Evolutionary conservation across 169 alveolate species (phyloP).

Genomic region (Nephromyces sp.): DNA sequence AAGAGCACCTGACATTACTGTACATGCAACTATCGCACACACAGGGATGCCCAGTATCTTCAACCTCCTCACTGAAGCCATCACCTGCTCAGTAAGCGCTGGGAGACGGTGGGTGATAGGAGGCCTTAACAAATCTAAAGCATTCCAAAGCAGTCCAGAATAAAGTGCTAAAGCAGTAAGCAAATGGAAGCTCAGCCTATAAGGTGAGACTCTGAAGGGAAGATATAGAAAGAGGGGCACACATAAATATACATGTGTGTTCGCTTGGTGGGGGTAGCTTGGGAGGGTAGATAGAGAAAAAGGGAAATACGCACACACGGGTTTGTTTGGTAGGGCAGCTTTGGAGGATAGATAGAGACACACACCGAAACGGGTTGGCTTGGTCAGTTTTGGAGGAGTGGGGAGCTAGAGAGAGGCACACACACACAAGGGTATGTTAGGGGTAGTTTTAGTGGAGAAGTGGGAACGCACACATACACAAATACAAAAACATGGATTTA

Average conservation of each 20-base stretch:
- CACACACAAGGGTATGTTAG: too few species aligned
- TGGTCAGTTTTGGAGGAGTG: neutral
- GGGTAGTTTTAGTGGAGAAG: too few species aligned
- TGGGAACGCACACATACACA: too few species aligned
- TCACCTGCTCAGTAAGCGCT: neutral
- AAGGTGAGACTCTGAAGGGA: conserved; percentile 26
- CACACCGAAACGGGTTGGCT: neutral
- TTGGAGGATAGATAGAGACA: neutral
- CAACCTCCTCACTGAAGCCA: conserved; percentile 1
- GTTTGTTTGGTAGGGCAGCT: neutral
- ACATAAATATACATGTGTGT: neutral
- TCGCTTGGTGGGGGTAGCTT: neutral
- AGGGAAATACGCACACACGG: neutral
- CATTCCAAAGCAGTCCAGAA: conserved; percentile 20
- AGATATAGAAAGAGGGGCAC: neutral
- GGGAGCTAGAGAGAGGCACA: too few species aligned
- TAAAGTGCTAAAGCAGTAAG: conserved; percentile 22
- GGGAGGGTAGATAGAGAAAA: neutral
- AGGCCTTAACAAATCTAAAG: conserved; percentile 4
- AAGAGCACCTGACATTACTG: conserved; percentile 36
- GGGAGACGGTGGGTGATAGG: neutral
- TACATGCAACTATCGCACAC: conserved; percentile 12
- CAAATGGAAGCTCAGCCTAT: conserved; percentile 29
- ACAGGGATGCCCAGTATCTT: neutral
- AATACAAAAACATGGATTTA: too few species aligned